Conservation (phyloP, 2,329 filamentous ascomycete genomes). For the Cytospora schulzeri region DNA sequence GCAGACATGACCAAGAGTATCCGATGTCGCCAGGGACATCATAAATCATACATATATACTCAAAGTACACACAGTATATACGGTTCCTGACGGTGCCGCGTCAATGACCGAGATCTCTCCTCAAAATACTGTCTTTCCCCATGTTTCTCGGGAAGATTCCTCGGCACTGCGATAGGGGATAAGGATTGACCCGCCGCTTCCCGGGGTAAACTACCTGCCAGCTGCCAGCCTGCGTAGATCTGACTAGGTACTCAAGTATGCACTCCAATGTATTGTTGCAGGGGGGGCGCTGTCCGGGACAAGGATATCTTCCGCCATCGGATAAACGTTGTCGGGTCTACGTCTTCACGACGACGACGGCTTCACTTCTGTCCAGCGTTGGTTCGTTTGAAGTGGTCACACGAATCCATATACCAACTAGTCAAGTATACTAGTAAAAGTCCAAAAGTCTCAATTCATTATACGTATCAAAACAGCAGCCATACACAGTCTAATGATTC, state of each 20-base stretch:
- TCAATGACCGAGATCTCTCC: neutral
- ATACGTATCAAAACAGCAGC: conserved; percentile 3
- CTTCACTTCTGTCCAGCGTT: neutral
- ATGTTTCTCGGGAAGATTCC: conserved; percentile 18
- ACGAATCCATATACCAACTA: no score
- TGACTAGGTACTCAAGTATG: no score
- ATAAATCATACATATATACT: no score
- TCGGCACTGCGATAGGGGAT: conserved; percentile 21
- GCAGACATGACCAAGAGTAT: conserved; percentile 1
- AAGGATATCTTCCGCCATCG: conserved; percentile 9
- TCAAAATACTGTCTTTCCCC: neutral
- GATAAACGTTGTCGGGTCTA: conserved; percentile 23
- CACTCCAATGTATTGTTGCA: no score
- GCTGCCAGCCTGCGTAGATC: no score
- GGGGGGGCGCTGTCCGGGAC: conserved; percentile 3
- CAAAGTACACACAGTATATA: no score
- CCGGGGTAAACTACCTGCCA: no score
- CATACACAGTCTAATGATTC: conserved; percentile 19
- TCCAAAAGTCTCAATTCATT: conserved; percentile 6
- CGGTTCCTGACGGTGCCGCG: conserved; percentile 1
- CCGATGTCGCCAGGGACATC: conserved; percentile 15
- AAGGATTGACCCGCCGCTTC: conserved; percentile 24
- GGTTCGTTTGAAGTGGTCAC: no score
- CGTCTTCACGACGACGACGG: neutral
- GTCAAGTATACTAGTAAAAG: neutral